Evolutionary conservation across 441 rosid genomes (phyloP), one percentile per base, ranked within the genome.

Genomic region (Populus hybrid): DNA sequence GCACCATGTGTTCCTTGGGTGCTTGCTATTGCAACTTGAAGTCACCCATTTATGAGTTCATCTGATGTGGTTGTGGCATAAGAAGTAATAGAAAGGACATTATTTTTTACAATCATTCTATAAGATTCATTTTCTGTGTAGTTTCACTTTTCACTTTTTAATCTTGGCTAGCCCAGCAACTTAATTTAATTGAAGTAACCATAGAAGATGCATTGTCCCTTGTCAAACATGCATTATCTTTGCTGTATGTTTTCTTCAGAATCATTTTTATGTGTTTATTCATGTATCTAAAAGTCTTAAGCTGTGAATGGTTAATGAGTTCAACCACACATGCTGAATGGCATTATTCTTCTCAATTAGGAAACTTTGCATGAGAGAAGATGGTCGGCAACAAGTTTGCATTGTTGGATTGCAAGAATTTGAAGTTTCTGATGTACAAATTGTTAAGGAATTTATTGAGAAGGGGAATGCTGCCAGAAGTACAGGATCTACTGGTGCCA

Each of bases 321-420:
- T 67, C 11, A 59, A 21, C 14, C 42, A 29, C n/a, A 59, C 14
- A 71, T 76, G 75, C 80, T 83, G 75, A 87, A 75, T 81, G 21
- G 35, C 53, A 76, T 69, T 59, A 74, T 78, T 79, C 45, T 83
- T 76, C 71, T 82, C 29, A 80, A 74, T 78, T 80, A 92, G 99
- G 95, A 95, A 95, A 82, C 98, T 96, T 74, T 93, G 96, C 77
- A 94, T 94, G 99, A 91, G 99, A 82, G 99, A 96, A 88, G 99
- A 97, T 89, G 99, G 98, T 29, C 89, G 97, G 26, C 99, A 97
- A 74, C 98, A 97, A 88, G 98, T 97, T 82, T 97, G 99, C 89
- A 94, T 97, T 79, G 98, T 97, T 77, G 98, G 99, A 73, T 83
- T 97, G 85, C 98, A 97, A 89, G 99, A 97, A 84, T 97, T 88